Evolutionary conservation across 805 yeast genomes (phyloP), one percentile per base, ranked within the genome.

Genomic region (Brettanomyces bruxellensis): DNA sequence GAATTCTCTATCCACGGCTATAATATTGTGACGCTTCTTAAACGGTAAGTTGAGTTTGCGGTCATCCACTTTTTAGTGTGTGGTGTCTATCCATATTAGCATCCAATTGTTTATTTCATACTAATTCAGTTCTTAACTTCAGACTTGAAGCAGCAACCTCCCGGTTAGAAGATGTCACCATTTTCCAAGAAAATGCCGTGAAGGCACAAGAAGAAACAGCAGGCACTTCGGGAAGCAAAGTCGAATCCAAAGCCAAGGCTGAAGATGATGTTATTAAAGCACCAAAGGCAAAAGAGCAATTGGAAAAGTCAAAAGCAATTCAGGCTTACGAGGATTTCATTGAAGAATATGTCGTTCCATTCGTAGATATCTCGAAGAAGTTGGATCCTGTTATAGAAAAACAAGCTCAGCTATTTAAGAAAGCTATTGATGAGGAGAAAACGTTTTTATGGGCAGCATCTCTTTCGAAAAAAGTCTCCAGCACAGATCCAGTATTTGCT

Each of bases 61-160:
- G 28, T 14, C 14, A 44, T 38, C 18, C 18, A 18, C 18, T 18
- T 18, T 18, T 18, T 18, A 18, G 18, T 18, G 18, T 18, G 18
- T 18, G 18, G 18, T 18, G 18, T 18, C 18, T 18, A 18, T 18
- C 18, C 1, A 18, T 18, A 18, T 18, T 18, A 18, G 18, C 18
- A 18, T 18, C 18, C 18, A 18, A 18, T 18, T 18, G 11, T 25
- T 25, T 38, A 25, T 39, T 9, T 32, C 25, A 18, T 37, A 24
- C 45, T 42, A 34, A 43, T 28, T 28, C 30, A 36, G 14, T n/a
- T 14, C 12, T 28, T 61, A 12, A 5, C 22, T 5, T 28, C 58
- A 75, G 95, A 54, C 76, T 89, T 56, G 97, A 89, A 64, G 91
- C 95, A 13, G 96, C 96, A 34, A 87, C 97, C 8, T 83, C 95